These are phyloP conservation scores for Dioscorea zingiberensis DNA, from an alignment of 106 monocot genomes.

Conservation along the genomic window DNA sequence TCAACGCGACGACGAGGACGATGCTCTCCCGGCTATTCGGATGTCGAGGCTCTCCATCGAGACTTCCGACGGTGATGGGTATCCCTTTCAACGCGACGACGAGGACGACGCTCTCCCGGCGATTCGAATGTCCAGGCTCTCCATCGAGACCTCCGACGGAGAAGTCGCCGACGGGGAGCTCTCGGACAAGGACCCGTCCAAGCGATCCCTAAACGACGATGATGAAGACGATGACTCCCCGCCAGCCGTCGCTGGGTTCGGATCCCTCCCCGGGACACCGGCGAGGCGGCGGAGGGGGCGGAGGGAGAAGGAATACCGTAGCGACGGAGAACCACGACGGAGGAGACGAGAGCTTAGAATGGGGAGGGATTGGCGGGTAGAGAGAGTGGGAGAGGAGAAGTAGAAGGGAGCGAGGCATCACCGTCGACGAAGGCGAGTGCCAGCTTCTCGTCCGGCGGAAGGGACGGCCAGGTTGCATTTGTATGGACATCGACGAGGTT, in stretches of 20 bases:
- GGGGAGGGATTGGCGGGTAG: slow-evolving; percentile 3
- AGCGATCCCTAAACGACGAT: neutral
- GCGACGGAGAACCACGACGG: neutral
- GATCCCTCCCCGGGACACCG: slow-evolving; percentile 24
- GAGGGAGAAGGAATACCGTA: no score
- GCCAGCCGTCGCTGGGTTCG: neutral
- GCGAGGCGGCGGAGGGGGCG: slow-evolving; percentile 13
- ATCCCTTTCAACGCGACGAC: neutral
- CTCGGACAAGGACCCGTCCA: slow-evolving; percentile 4
- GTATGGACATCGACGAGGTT: slow-evolving; percentile 30
- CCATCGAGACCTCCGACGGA: slow-evolving; percentile 21
- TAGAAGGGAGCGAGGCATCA: neutral
- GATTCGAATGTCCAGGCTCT: slow-evolving; percentile 9
- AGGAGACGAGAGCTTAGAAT: neutral
- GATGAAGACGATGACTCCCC: no score
- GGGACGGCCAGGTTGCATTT: neutral
- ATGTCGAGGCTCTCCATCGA: slow-evolving; percentile 7
- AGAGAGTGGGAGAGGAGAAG: slow-evolving; percentile 4
- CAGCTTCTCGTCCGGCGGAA: neutral
- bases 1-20: neutral
- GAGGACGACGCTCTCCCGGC: neutral
- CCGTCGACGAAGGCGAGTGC: neutral
- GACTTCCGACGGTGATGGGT: neutral
- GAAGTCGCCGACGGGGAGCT: slow-evolving; percentile 14
- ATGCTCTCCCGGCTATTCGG: neutral